phyloP scores from a whole-genome alignment of 495 filamentous ascomycete species.

The Podospora sp. region DNA sequence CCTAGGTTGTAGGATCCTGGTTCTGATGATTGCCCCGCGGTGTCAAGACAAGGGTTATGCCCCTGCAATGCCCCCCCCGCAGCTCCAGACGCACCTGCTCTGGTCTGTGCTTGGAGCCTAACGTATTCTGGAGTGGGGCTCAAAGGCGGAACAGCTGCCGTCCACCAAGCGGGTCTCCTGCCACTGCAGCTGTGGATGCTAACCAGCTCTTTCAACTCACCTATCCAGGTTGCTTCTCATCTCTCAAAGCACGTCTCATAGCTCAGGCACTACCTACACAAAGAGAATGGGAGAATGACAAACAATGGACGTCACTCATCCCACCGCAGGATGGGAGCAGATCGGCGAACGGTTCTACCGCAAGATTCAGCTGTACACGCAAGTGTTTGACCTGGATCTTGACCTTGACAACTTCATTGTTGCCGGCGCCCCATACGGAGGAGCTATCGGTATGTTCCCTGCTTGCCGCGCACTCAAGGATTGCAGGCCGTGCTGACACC shows the following conservation, averaged over 20 bases:
- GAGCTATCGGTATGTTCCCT: constrained; percentile 76
- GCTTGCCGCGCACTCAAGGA: background rate
- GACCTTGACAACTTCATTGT: constrained; percentile 95
- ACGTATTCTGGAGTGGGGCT: too few relatives aligned
- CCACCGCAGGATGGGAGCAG: constrained; percentile 90
- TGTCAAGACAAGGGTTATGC: background rate
- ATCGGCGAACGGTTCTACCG: constrained; percentile 92
- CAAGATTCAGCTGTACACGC: constrained; percentile 88
- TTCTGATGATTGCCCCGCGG: background rate
- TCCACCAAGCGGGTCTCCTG: background rate
- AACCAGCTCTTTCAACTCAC: too few relatives aligned
- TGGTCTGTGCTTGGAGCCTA: background rate
- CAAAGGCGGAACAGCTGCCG: too few relatives aligned
- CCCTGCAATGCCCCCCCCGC: background rate
- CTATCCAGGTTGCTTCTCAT: background rate
- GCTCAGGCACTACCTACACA: constrained; percentile 1
- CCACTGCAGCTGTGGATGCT: background rate
- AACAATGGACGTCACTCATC: constrained; percentile 57
- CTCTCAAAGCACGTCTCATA: constrained; percentile 6
- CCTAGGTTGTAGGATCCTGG: background rate
- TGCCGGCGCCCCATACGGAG: constrained; percentile 90
- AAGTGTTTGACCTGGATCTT: constrained; percentile 85
- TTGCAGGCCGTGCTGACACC: constrained; percentile 1
- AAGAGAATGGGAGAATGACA: constrained; percentile 41
- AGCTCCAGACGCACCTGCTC: background rate